Evolutionary conservation across 345 rosid species (phyloP).

Genomic region (Clausena lansium): DNA sequence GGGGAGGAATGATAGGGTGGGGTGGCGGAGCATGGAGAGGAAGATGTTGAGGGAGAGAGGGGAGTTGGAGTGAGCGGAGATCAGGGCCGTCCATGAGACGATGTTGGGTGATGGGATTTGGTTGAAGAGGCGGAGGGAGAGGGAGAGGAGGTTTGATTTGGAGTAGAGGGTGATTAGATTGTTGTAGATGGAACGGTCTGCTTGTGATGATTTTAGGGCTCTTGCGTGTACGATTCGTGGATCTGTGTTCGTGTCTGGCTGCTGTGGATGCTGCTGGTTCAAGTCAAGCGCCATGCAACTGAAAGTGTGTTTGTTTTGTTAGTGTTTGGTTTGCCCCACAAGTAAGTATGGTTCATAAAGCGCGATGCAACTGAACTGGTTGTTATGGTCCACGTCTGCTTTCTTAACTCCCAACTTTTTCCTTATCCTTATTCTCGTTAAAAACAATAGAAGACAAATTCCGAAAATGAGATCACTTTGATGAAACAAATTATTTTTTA

Average conservation of each 20-base stretch:
- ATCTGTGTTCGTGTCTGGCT: constrained; percentile 15
- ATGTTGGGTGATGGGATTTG: constrained; percentile 44
- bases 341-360: no score
- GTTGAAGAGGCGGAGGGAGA: constrained; percentile 33
- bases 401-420: no score
- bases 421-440: no score
- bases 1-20: constrained; percentile 26
- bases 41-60: constrained; percentile 32
- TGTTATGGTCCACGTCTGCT: no score
- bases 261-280: not conserved
- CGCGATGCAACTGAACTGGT: no score
- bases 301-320: no score
- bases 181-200: constrained; percentile 30
- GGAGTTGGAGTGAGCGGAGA: constrained; percentile 36
- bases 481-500: no score
- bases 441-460: no score
- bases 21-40: constrained; percentile 48
- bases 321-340: no score
- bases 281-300: not conserved
- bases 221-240: constrained; percentile 42
- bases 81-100: constrained; percentile 53
- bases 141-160: constrained; percentile 23
- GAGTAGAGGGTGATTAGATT: constrained; percentile 42
- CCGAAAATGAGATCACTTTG: no score
- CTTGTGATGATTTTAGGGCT: constrained; percentile 23